Evolutionary conservation across 1,139 yeast species (phyloP).

Genomic region (Candida buenavistaensis): DNA sequence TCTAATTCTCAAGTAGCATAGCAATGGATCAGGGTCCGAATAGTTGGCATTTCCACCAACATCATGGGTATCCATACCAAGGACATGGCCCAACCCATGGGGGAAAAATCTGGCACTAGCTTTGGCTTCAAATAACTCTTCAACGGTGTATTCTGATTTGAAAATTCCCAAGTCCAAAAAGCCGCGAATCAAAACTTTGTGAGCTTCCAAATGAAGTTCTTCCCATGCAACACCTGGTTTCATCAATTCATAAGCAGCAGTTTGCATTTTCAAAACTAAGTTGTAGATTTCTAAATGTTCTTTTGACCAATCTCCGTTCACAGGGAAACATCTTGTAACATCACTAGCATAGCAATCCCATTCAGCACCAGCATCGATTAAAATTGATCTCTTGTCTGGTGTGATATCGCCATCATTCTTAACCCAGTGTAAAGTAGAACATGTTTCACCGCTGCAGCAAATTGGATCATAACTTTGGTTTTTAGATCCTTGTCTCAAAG

Average conservation of each 20-base stretch:
- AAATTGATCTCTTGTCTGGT: constrained; percentile 56
- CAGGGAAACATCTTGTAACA: constrained; percentile 94
- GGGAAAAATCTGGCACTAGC: constrained; percentile 84
- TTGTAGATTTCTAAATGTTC: constrained; percentile 84
- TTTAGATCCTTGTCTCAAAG: constrained; percentile 91
- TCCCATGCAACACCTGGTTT: constrained; percentile 89
- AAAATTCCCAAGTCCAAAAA: constrained; percentile 79
- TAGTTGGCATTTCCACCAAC: constrained; percentile 88
- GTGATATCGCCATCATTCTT: constrained; percentile 72
- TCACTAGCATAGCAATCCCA: constrained; percentile 93
- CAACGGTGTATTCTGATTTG: constrained; percentile 53
- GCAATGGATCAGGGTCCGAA: constrained; percentile 74
- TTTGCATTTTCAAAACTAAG: constrained; percentile 84
- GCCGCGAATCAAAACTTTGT: constrained; percentile 68
- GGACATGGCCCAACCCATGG: constrained; percentile 90
- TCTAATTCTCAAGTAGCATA: constrained; percentile 77
- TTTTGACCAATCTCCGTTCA: constrained; percentile 82
- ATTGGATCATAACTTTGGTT: constrained; percentile 90
- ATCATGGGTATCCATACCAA: constrained; percentile 96
- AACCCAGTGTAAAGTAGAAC: constrained; percentile 89
- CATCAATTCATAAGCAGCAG: constrained; percentile 62
- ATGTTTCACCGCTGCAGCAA: constrained; percentile 90
- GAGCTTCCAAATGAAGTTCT: constrained; percentile 76
- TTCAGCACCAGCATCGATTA: constrained; percentile 97
- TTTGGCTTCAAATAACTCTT: constrained; percentile 68